Base-by-base conservation (phyloP, 805 yeast species). In the Yamadazyma takamatsuzukensis region DNA sequence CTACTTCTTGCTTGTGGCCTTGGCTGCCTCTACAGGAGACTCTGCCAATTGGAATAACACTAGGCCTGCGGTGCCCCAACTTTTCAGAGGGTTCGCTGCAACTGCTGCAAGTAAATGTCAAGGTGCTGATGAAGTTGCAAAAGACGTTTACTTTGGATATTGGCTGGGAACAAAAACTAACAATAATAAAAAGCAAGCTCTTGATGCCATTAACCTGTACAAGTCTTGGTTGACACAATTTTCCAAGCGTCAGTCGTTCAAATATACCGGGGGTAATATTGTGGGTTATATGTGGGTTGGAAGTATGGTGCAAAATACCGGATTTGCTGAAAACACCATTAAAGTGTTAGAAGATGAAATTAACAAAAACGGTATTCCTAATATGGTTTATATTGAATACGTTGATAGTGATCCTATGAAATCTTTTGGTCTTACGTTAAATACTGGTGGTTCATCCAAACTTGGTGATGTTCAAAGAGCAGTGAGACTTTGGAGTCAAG, bases 251-350 rank as follows among this genome's bases (percentile, higher is more conserved):
- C 37, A 39, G 23, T 39, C 39, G 6, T 36, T 41, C 15, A 27
- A 29, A 10, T 15, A 21, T 11, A 5, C 7, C 7, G 18, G 22
- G 10, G 39, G 36, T 21, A 32, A 37, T 22, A 25, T 40, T 27
- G 30, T 40, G 10, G 47, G 47, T 15, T 41, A 34, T 21, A 33
- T 41, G 36, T 41, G 45, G 45, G 41, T 36, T 15, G 45, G 45
- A 17, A 39, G 39, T 17, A 39, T 39, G 41, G 36, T 41, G 7
- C 43, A 41, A 25, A 41, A 41, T 29, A 18, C 36, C n/a, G 45
- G 41, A 3, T 39, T 41, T 18, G 29, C 31, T 3, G 37, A 34
- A 15, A 29, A 37, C 21, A 37, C 35, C 15, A 18, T 37, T 9
- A 13, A 30, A 17, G 30, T 23, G 3, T 21, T 37, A 12, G 11